Conservation (phyloP, 257 asterid genomes). For the Paulownia fortunei region DNA sequence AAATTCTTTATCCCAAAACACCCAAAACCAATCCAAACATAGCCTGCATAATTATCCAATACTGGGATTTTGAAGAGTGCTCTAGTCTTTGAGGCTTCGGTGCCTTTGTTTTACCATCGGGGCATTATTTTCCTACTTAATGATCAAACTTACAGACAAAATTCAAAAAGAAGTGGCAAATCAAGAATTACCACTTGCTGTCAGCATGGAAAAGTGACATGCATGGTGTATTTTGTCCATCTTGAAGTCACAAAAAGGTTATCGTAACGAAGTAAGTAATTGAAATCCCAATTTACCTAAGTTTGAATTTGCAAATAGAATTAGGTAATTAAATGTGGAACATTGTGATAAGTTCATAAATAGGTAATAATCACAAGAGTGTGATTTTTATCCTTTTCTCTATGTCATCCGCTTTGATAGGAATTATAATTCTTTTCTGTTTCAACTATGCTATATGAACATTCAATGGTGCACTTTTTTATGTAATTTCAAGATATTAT, state of each 20-base stretch:
- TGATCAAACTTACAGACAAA: not conserved
- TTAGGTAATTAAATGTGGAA: not conserved
- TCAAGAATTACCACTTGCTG: too few relatives aligned
- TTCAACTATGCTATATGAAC: not conserved
- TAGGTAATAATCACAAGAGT: not conserved
- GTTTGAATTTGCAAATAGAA: not conserved
- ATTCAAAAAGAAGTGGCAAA: not conserved
- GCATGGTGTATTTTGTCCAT: not conserved
- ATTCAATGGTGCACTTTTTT: not conserved
- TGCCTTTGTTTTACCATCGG: not conserved
- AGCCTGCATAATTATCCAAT: not conserved
- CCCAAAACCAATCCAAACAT: too few relatives aligned
- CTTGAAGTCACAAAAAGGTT: not conserved
- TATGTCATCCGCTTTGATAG: not conserved
- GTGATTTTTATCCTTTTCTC: not conserved
- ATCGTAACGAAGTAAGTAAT: not conserved
- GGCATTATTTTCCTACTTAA: not conserved
- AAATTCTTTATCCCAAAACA: too few relatives aligned
- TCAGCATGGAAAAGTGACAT: not conserved
- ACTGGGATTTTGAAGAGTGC: not conserved
- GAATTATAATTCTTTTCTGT: not conserved
- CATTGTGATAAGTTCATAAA: not conserved
- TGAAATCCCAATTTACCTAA: not conserved
- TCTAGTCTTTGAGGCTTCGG: not conserved
- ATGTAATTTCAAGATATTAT: not conserved